phyloP scores from a whole-genome alignment of 2,329 filamentous ascomycete species.

The Fusarium sulawesiense region DNA sequence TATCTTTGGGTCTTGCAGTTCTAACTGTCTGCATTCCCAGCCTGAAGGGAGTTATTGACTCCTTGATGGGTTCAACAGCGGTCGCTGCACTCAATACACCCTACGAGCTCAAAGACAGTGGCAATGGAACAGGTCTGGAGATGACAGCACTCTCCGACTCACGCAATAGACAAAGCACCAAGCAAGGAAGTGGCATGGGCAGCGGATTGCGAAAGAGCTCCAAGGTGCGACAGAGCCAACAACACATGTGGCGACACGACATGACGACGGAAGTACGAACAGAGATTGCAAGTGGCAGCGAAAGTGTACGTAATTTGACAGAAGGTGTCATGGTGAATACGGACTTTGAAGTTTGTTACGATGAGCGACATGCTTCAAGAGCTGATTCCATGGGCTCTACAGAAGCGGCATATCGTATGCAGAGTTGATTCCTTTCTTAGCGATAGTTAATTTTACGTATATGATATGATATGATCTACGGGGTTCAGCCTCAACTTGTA shows the following conservation, averaged over 20 bases:
- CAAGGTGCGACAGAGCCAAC: conserved; percentile 3
- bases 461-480: neutral
- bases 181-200: neutral
- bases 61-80: conserved; percentile 31
- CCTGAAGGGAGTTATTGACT: conserved; percentile 42
- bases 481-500: neutral
- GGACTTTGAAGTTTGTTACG: conserved; percentile 43
- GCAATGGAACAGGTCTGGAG: conserved; percentile 32
- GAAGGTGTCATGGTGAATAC: conserved; percentile 40
- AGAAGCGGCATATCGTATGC: conserved; percentile 31
- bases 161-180: conserved; percentile 13
- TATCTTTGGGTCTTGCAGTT: conserved; percentile 34
- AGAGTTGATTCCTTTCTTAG: neutral
- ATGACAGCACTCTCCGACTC: conserved; percentile 25
- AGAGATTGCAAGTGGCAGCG: conserved; percentile 29
- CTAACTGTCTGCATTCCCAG: conserved; percentile 42
- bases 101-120: conserved; percentile 39
- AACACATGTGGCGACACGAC: conserved; percentile 32
- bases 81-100: conserved; percentile 38
- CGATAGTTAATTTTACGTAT: neutral
- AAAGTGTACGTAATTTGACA: conserved; percentile 41
- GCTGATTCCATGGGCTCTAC: conserved; percentile 36
- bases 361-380: conserved; percentile 26
- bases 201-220: conserved; percentile 7
- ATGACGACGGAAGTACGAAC: conserved; percentile 1